Percentiles rank a stretch among this genome's conserved stretches.
Evolutionary conservation across 139 green algal genomes (phyloP).

Genomic region (Picochlorum sp.): DNA sequence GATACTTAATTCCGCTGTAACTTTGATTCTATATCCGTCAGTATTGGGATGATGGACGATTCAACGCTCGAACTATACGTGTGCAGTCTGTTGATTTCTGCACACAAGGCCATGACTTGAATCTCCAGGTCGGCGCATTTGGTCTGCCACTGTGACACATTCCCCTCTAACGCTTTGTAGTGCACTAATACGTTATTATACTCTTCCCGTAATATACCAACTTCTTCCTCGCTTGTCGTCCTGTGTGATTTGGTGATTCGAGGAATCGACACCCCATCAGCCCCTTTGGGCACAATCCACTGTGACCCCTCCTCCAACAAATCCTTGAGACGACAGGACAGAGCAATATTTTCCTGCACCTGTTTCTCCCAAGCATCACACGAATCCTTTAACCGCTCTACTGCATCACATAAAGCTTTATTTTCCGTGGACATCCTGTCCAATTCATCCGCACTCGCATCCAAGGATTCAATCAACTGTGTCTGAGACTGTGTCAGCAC

Average conservation of each 20-base stretch:
- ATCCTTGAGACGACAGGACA: constrained; percentile 52
- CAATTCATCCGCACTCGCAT: constrained; percentile 48
- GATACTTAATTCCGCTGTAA: constrained; percentile 12
- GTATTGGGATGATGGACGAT: constrained; percentile 15
- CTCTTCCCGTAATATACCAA: not conserved
- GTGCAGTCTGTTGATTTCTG: constrained; percentile 20
- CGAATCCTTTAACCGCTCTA: not conserved
- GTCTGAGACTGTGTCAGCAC: constrained; percentile 46
- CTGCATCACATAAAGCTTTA: constrained; percentile 19
- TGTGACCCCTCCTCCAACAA: constrained; percentile 55
- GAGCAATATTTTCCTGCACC: constrained; percentile 40
- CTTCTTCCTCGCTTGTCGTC: not conserved
- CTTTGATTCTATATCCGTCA: constrained; percentile 18
- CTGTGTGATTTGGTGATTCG: constrained; percentile 8
- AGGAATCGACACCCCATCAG: not conserved
- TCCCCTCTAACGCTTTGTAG: not conserved
- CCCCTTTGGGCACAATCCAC: constrained; percentile 28
- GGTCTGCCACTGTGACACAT: constrained; percentile 14
- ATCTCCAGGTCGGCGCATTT: constrained; percentile 3
- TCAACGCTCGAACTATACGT: constrained; percentile 12
- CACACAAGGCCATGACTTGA: constrained; percentile 23
- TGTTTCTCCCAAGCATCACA: constrained; percentile 42
- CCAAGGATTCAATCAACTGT: constrained; percentile 50
- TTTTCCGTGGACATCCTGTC: constrained; percentile 44
- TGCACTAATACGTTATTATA: not conserved